These are phyloP conservation scores for Phaeophleospora eucalypticola DNA, from an alignment of 2,329 filamentous ascomycete genomes.

Conservation along the genomic window DNA sequence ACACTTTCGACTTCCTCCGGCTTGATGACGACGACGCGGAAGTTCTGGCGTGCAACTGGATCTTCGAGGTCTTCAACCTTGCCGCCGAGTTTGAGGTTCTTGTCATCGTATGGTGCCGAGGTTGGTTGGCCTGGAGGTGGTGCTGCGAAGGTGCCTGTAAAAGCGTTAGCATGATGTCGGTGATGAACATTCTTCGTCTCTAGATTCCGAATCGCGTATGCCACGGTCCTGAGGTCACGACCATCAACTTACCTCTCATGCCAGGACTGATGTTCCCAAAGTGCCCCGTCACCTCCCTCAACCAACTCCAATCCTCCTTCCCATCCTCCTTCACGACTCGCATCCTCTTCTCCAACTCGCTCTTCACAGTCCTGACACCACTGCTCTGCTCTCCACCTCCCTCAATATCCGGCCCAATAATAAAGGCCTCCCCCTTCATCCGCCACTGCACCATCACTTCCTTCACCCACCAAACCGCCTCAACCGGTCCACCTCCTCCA, in stretches of 20 bases:
- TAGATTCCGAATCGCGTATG: background rate
- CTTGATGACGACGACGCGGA: slow-evolving; percentile 81
- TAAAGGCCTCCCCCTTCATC: slow-evolving; percentile 68
- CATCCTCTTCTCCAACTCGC: slow-evolving; percentile 61
- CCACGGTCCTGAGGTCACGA: background rate
- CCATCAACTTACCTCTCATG: slow-evolving; percentile 60
- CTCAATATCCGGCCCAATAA: slow-evolving; percentile 68
- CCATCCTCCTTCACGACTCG: slow-evolving; percentile 46
- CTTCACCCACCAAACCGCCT: slow-evolving; percentile 77
- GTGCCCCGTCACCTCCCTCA: slow-evolving; percentile 73
- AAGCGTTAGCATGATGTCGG: slow-evolving; percentile 1
- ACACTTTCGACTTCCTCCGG: slow-evolving; percentile 73
- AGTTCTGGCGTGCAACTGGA: slow-evolving; percentile 65
- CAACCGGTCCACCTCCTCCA: slow-evolving; percentile 67
- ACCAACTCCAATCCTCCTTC: slow-evolving; percentile 66
- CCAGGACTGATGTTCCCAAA: slow-evolving; percentile 83
- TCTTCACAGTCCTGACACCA: slow-evolving; percentile 56
- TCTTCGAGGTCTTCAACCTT: slow-evolving; percentile 70
- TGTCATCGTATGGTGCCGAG: slow-evolving; percentile 42
- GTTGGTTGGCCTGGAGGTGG: slow-evolving; percentile 49
- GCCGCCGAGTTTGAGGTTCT: slow-evolving; percentile 51
- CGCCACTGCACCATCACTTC: slow-evolving; percentile 77
- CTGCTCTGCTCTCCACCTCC: slow-evolving; percentile 47
- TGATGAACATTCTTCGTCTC: too few species aligned
- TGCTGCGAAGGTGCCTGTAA: slow-evolving; percentile 58